Base-by-base conservation (phyloP, 169 alveolate genomes). In the Toxoplasma gondii region DNA sequence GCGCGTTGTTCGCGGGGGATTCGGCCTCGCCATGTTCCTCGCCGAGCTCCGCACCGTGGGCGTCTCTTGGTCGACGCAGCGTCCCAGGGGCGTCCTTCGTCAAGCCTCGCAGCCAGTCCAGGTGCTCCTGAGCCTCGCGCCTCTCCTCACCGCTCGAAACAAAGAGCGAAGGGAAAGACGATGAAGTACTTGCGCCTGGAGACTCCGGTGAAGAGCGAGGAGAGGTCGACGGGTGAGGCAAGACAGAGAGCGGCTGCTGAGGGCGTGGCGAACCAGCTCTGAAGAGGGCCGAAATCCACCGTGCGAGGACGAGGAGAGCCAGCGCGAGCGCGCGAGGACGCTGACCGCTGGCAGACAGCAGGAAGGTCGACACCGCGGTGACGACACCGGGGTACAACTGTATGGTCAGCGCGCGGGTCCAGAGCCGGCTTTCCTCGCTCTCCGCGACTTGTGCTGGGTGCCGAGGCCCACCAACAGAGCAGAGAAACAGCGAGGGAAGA, bases 371-470 rank as follows among this genome's bases (percentile, higher is more conserved):
- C 24, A 74, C 45, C 39, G 49, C 84, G 7, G 84, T 74, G 39
- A 74, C 22, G 38, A 74, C 84, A 1, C 84, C 84, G 31, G 84
- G 84, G 44, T 74, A 74, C 45, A 74, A 74, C 84, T 34, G 84
- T 0, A 74, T 31, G 45, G n/a, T 7, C 43, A 64, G 38, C 84
- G 84, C 39, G 12, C 27, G 49, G 45, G 44, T 31, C 84, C 43
- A 36, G 45, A 31, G 41, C 84, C 84, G 84, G 17, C 44, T 29
- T n/a, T 69, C 81, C 38, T 9, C 81, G 5, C 34, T 29, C 38
- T 24, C 81, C n/a, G 81, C 31, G 31, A 69, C n/a, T 69, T 69
- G 34, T 29, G 24, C 81, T 69, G 58, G 58, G 4, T 49, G 12
- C 12, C 12, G 12, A 49, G 22, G 12, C 22, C 4, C 58, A 49